A percentile compares a stretch with the other conserved stretches of the same genome.
These are phyloP conservation scores for Mortierella sp. DNA, from an alignment of 371 early-diverging fungal genomes.

Conservation along the genomic window DNA sequence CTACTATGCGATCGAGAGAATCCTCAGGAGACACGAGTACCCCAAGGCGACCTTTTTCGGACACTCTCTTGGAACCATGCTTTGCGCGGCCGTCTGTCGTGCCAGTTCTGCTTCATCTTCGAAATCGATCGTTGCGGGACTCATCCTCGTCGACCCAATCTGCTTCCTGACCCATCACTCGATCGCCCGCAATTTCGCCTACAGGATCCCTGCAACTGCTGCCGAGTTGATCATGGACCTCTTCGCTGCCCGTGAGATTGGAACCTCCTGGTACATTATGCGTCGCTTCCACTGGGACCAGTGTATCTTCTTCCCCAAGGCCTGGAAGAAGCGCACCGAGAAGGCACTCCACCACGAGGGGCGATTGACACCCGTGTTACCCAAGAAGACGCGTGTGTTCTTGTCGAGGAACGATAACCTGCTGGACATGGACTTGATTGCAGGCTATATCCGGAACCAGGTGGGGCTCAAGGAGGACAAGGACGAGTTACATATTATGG, in stretches of 20 bases:
- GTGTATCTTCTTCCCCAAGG: slow-evolving; percentile 62
- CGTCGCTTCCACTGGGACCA: slow-evolving; percentile 80
- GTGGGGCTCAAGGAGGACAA: slow-evolving; percentile 57
- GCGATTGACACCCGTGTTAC: slow-evolving; percentile 39
- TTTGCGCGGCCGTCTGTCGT: slow-evolving; percentile 65
- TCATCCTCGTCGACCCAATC: slow-evolving; percentile 76
- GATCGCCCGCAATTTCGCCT: slow-evolving; percentile 79
- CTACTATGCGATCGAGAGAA: slow-evolving; percentile 68
- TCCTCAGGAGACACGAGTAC: slow-evolving; percentile 69
- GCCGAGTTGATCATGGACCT: slow-evolving; percentile 74
- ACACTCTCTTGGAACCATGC: slow-evolving; percentile 79
- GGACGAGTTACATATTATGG: slow-evolving; percentile 63
- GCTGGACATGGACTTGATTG: slow-evolving; percentile 43
- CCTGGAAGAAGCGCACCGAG: slow-evolving; percentile 29
- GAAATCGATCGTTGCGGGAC: slow-evolving; percentile 65
- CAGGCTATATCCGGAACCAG: slow-evolving; percentile 24
- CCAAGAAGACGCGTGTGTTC: slow-evolving; percentile 50
- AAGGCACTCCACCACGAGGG: slow-evolving; percentile 23
- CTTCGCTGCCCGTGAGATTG: slow-evolving; percentile 78
- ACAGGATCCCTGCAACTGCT: slow-evolving; percentile 72
- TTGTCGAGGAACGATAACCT: slow-evolving; percentile 48
- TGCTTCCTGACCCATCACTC: slow-evolving; percentile 79
- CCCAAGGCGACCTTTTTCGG: slow-evolving; percentile 74
- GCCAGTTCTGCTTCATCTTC: slow-evolving; percentile 60
- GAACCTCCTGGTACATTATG: slow-evolving; percentile 74